Evolutionary conservation across 2,329 filamentous ascomycete genomes (phyloP).

Genomic region (Myriosclerotinia duriaeana): DNA sequence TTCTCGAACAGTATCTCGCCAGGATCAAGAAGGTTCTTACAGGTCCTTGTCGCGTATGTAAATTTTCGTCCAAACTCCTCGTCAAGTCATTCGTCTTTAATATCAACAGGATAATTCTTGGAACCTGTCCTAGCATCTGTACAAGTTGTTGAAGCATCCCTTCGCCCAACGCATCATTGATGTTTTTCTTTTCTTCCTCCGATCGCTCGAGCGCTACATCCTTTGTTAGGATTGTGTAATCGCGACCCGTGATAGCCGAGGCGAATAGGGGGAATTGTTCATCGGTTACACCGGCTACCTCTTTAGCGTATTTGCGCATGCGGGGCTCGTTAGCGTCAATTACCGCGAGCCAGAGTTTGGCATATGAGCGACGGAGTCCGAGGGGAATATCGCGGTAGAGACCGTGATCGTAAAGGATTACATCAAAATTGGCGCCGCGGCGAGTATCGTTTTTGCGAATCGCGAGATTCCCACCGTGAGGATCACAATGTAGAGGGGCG

Average conservation of each 20-base stretch:
- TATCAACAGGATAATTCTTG: constrained; percentile 88
- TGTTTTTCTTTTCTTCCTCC: constrained; percentile 77
- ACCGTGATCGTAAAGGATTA: constrained; percentile 95
- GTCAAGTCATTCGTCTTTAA: constrained; percentile 98
- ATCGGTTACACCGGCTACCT: constrained; percentile 85
- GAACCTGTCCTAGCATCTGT: constrained; percentile 82
- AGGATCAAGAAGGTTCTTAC: constrained; percentile 67
- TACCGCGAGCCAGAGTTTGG: constrained; percentile 95
- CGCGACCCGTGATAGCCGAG: constrained; percentile 90
- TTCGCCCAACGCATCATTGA: constrained; percentile 79
- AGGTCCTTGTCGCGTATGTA: constrained; percentile 70
- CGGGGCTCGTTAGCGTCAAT: constrained; percentile 80
- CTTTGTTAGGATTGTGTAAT: constrained; percentile 72
- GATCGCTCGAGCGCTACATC: constrained; percentile 59
- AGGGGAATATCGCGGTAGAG: constrained; percentile 90
- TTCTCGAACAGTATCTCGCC: constrained; percentile 65
- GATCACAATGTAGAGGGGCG: constrained; percentile 92
- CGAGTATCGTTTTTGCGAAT: constrained; percentile 73
- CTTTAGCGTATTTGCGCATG: constrained; percentile 86
- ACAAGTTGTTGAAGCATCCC: constrained; percentile 87
- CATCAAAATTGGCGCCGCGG: constrained; percentile 77
- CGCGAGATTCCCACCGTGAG: constrained; percentile 93
- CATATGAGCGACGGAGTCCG: constrained; percentile 77
- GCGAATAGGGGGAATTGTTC: constrained; percentile 94
- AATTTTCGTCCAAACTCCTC: constrained; percentile 85